A percentile compares a stretch with the other conserved stretches of the same genome.
phyloP scores from a whole-genome alignment of 257 asterid species.

The Solanum pimpinellifolium region DNA sequence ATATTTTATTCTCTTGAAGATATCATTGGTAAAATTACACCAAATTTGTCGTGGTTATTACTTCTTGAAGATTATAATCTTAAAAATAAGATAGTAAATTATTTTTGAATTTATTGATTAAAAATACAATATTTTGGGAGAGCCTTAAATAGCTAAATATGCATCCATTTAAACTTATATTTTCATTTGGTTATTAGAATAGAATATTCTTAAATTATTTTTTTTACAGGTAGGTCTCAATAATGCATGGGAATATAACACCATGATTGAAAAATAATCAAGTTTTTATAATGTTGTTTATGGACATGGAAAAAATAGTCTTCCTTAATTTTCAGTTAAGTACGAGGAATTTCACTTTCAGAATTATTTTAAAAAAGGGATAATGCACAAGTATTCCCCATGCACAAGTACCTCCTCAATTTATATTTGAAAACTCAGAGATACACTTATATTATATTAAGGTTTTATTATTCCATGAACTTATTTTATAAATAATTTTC shows the following conservation, averaged over 20 bases:
- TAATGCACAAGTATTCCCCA: fast-evolving
- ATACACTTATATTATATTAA: no score
- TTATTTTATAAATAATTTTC: no score
- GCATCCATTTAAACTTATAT: background rate
- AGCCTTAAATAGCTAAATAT: no score
- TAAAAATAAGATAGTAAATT: no score
- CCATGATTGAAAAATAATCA: background rate
- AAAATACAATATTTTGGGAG: no score
- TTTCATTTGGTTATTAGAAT: background rate
- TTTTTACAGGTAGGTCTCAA: background rate
- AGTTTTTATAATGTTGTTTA: background rate
- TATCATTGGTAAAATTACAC: no score
- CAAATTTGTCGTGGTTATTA: background rate
- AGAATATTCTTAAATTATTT: no score
- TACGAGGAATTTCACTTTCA: background rate
- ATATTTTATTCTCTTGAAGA: background rate
- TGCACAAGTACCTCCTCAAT: fast-evolving
- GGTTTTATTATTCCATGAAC: fast-evolving
- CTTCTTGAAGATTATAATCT: no score
- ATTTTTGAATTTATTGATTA: background rate
- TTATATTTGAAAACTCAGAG: fast-evolving
- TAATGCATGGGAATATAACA: background rate
- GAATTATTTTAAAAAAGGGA: no score
- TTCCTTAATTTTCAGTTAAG: background rate
- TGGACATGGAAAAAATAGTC: background rate